phyloP scores from a whole-genome alignment of 2,329 filamentous ascomycete genomes.

The Pseudonectria foliicola region DNA sequence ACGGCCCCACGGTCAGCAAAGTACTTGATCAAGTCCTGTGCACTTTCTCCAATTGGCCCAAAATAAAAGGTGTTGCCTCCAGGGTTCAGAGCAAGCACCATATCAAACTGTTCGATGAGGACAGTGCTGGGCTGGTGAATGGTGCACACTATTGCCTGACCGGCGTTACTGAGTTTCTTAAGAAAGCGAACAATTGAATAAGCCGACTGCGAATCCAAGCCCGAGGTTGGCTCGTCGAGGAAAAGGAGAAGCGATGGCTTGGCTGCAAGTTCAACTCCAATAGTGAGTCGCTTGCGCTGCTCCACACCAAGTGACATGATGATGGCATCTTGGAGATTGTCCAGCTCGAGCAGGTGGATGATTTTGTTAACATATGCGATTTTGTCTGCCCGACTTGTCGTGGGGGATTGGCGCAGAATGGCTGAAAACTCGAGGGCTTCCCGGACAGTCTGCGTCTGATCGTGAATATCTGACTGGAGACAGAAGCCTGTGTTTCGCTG shows the following conservation, averaged over 20 bases:
- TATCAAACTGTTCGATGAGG: slow-evolving; percentile 49
- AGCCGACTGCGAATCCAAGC: slow-evolving; percentile 48
- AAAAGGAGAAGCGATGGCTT: slow-evolving; percentile 54
- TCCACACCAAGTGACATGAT: slow-evolving; percentile 53
- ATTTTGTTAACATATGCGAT: slow-evolving; percentile 59
- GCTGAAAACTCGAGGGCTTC: slow-evolving; percentile 61
- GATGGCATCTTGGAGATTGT: slow-evolving; percentile 53
- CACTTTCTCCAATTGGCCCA: slow-evolving; percentile 43
- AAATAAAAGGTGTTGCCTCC: slow-evolving; percentile 48
- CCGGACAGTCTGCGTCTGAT: slow-evolving; percentile 55
- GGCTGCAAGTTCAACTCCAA: slow-evolving; percentile 45
- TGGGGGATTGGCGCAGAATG: slow-evolving; percentile 50
- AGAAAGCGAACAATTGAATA: slow-evolving; percentile 54
- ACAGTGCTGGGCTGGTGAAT: slow-evolving; percentile 50
- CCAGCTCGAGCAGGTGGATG: slow-evolving; percentile 57
- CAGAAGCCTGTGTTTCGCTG: slow-evolving; percentile 67
- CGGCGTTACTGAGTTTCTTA: slow-evolving; percentile 49
- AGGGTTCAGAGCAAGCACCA: slow-evolving; percentile 42
- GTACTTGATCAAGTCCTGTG: slow-evolving; percentile 39
- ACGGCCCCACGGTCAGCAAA: slow-evolving; percentile 55
- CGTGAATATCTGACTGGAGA: slow-evolving; percentile 58
- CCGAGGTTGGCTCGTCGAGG: slow-evolving; percentile 52
- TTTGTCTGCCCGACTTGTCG: slow-evolving; percentile 52
- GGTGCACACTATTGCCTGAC: slow-evolving; percentile 51
- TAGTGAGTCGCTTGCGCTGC: slow-evolving; percentile 47